A percentile compares a stretch with the other conserved stretches of the same genome.
phyloP scores from a whole-genome alignment of 2,329 filamentous ascomycete genomes.

The Aspergillus quadrilineatus region DNA sequence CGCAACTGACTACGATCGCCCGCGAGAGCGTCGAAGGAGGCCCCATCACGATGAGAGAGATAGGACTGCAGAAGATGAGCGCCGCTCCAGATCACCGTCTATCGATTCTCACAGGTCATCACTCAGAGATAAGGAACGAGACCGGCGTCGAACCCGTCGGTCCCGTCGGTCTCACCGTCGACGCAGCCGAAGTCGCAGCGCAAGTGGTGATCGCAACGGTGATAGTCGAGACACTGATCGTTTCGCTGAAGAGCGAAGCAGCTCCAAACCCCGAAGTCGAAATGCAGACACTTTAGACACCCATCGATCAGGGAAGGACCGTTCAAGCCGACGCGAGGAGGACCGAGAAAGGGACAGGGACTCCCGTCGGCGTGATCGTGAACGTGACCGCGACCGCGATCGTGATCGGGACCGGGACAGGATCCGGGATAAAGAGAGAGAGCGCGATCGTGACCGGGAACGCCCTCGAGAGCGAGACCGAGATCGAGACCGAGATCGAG shows the following conservation, averaged over 20 bases:
- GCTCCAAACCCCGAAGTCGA: slow-evolving; percentile 21
- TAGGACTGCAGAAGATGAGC: slow-evolving; percentile 33
- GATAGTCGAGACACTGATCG: slow-evolving; percentile 42
- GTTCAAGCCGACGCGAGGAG: slow-evolving; percentile 30
- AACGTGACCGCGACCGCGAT: slow-evolving; percentile 31
- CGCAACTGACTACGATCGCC: slow-evolving; percentile 36
- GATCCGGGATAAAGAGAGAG: slow-evolving; percentile 45
- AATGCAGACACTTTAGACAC: slow-evolving; percentile 23
- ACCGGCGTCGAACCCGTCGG: slow-evolving; percentile 53
- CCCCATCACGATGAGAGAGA: slow-evolving; percentile 45
- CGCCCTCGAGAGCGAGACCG: slow-evolving; percentile 30
- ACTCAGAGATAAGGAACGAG: slow-evolving; percentile 61
- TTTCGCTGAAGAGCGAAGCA: slow-evolving; percentile 28
- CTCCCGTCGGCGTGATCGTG: neutral
- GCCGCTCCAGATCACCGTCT: slow-evolving; percentile 65
- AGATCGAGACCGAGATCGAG: slow-evolving; percentile 10
- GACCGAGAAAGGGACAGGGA: slow-evolving; percentile 30
- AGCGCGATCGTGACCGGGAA: slow-evolving; percentile 51
- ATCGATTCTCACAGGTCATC: slow-evolving; percentile 58
- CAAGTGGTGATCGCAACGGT: slow-evolving; percentile 24
- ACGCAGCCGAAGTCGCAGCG: slow-evolving; percentile 22
- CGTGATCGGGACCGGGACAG: slow-evolving; percentile 29
- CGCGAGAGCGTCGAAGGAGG: slow-evolving; percentile 26
- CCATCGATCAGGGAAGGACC: slow-evolving; percentile 32
- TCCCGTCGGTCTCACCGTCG: slow-evolving; percentile 41